Evolutionary conservation across 176 grass and related monocot genomes (phyloP), one percentile per base, ranked within the genome.

Genomic region (Raddia guianensis): DNA sequence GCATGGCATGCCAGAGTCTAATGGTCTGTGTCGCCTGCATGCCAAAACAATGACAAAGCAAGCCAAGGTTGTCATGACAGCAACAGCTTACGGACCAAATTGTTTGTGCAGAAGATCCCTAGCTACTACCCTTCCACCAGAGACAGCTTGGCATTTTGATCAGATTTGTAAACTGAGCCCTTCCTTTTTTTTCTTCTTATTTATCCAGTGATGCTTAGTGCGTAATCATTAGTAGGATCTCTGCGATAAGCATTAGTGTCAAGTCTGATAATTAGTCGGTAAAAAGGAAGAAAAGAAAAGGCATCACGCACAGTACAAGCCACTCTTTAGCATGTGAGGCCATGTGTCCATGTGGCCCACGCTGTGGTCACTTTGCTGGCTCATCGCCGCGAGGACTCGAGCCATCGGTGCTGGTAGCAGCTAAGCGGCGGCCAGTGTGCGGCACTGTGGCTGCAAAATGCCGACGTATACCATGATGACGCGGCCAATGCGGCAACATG

Each of bases 311-410:
- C 40, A 18, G 12, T 18, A 46, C 15, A 3, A 3, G 1, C 40
- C 40, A 47, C 13, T 47, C 66, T 68, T 47, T 68, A 27, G 49
- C 77, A 80, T 80, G 77, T 80, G 77, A 42, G 34, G 33, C 76
- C 63, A 37, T 76, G 40, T 52, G 75, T 20, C 32, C 47, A 35
- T 51, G 35, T 57, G 53, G 16, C 34, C 72, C 72, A 74, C 35
- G 34, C 8, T 66, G 62, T 55, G 35, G 63, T 12, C 50, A 80
- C 63, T 44, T 55, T 54, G 51, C 34, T 52, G 27, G 76, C 62
- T 74, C 72, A 35, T 64, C 75, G 9, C 59, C 14, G 44, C 5
- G 5, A 53, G 33, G 13, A 27, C 16, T 21, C 37, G 65, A 45
- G 16, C 45, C 42, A 12, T 43, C 19, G 18, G 2, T 1, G 12